Percentiles rank a stretch among this genome's conserved stretches.
phyloP scores from a whole-genome alignment of 2,329 filamentous ascomycete species.

The Talaromyces amestolkiae region DNA sequence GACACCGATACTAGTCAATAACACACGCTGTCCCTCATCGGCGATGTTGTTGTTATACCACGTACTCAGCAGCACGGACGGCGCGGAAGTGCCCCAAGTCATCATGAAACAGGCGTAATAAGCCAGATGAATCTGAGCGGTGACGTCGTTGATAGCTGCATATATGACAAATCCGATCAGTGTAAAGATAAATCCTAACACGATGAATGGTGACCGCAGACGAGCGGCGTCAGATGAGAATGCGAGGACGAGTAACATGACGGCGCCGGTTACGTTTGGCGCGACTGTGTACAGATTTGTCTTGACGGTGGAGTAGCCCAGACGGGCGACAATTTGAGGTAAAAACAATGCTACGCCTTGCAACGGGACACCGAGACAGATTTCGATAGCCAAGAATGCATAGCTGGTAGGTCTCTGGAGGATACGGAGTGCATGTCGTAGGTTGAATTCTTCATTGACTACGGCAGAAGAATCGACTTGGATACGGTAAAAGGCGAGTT shows the following conservation, averaged over 20 bases:
- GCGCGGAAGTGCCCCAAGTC: conserved; percentile 75
- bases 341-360: conserved; percentile 58
- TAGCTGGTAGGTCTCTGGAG: conserved; percentile 56
- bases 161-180: conserved; percentile 79
- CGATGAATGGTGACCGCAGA: conserved; percentile 72
- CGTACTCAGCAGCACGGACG: conserved; percentile 63
- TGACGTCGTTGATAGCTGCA: conserved; percentile 64
- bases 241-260: conserved; percentile 69
- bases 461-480: conserved; percentile 70
- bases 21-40: conserved; percentile 68
- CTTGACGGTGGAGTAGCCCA: conserved; percentile 24
- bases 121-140: conserved; percentile 60
- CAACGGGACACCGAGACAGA: conserved; percentile 59
- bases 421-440: conserved; percentile 53
- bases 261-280: conserved; percentile 71
- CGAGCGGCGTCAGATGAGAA: conserved; percentile 66
- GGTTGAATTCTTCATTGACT: conserved; percentile 56
- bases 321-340: conserved; percentile 53
- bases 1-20: conserved; percentile 69
- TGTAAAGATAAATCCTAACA: conserved; percentile 69
- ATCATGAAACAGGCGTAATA: conserved; percentile 81
- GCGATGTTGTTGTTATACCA: conserved; percentile 85
- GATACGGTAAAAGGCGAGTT: conserved; percentile 69
- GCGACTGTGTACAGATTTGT: conserved; percentile 70
- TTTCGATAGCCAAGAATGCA: conserved; percentile 55